phyloP scores from a whole-genome alignment of 805 yeast genomes.

The Saitoella complicata region DNA sequence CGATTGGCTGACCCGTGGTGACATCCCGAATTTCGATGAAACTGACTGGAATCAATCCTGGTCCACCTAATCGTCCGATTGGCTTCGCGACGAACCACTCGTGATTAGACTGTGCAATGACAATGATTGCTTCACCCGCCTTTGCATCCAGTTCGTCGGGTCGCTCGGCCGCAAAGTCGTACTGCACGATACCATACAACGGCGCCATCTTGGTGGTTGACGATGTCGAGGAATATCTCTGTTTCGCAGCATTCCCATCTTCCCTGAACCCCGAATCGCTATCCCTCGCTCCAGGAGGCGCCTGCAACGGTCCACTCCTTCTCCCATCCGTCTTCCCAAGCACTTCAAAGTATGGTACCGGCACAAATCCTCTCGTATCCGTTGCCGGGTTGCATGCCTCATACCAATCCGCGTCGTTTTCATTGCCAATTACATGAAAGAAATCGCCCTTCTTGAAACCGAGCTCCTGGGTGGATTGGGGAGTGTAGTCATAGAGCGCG shows the following conservation, averaged over 20 bases:
- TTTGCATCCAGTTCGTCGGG: slow-evolving; percentile 70
- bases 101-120: slow-evolving; percentile 88
- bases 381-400: slow-evolving; percentile 80
- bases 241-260: slow-evolving; percentile 3
- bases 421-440: slow-evolving; percentile 56
- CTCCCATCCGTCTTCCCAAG: slow-evolving; percentile 22
- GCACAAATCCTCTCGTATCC: slow-evolving; percentile 70
- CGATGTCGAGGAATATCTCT: slow-evolving; percentile 9
- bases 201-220: slow-evolving; percentile 19
- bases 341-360: slow-evolving; percentile 66
- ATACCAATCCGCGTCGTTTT: slow-evolving; percentile 49
- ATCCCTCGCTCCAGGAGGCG: background rate
- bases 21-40: slow-evolving; percentile 78
- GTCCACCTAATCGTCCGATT: slow-evolving; percentile 80
- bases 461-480: slow-evolving; percentile 70
- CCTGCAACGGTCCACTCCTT: background rate
- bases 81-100: slow-evolving; percentile 99
- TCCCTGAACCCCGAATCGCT: slow-evolving; percentile 4
- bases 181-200: slow-evolving; percentile 71
- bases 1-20: slow-evolving; percentile 42
- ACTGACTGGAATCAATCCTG: slow-evolving; percentile 86
- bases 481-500: slow-evolving; percentile 60
- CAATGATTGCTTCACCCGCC: slow-evolving; percentile 77
- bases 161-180: slow-evolving; percentile 68
- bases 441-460: slow-evolving; percentile 72